Conservation (phyloP, 306 rosid genomes). For the Quercus robur region DNA sequence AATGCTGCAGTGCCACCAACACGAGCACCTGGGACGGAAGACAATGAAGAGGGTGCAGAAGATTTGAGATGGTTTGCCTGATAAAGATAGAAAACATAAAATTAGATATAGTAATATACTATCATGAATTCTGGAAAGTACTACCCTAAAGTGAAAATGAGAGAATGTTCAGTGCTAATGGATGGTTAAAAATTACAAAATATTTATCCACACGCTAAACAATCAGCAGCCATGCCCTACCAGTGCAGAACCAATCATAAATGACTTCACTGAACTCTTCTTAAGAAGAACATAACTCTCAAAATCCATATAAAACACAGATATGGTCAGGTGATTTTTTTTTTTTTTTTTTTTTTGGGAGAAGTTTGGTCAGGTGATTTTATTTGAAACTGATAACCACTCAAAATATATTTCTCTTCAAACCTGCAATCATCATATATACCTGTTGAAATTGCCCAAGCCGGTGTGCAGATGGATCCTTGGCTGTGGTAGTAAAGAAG, state of each 20-base stretch:
- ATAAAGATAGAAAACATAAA: slow-evolving; percentile 22
- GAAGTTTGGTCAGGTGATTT: neutral
- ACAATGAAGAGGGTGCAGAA: slow-evolving; percentile 51
- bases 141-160: neutral
- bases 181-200: neutral
- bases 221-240: neutral
- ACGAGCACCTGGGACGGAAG: slow-evolving; percentile 59
- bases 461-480: slow-evolving; percentile 69
- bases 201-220: neutral
- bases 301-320: neutral
- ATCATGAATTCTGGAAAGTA: neutral
- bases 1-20: slow-evolving; percentile 48
- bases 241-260: neutral
- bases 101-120: neutral
- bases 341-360: too few species aligned
- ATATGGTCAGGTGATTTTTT: neutral
- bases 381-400: slow-evolving; percentile 4
- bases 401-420: slow-evolving; percentile 2
- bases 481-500: slow-evolving; percentile 59
- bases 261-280: neutral
- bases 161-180: neutral
- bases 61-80: slow-evolving; percentile 68
- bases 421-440: slow-evolving; percentile 24
- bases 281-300: neutral
- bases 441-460: slow-evolving; percentile 81